phyloP scores from a whole-genome alignment of 2,329 filamentous ascomycete species.

The Aurifilum marmelostoma region DNA sequence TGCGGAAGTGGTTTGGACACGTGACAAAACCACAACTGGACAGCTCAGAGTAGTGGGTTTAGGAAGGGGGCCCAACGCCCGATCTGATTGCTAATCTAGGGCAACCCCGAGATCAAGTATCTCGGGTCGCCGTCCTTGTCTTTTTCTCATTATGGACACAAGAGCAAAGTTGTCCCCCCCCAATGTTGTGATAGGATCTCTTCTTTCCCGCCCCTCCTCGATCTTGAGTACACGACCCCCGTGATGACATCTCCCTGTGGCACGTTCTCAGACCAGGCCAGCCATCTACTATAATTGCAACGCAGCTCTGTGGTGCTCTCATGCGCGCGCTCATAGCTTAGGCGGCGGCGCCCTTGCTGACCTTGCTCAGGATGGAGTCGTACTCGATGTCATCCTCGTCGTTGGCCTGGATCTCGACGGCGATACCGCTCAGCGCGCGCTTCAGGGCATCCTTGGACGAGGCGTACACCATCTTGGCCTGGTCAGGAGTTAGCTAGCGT shows the following conservation, averaged over 20 bases:
- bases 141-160: conserved; percentile 28
- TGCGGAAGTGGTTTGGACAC: not conserved
- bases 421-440: conserved; percentile 75
- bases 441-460: conserved; percentile 87
- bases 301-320: conserved; percentile 19
- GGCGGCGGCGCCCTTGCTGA: conserved; percentile 63
- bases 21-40: not conserved
- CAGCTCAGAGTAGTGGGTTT: not conserved
- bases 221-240: conserved; percentile 9
- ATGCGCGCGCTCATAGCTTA: conserved; percentile 6
- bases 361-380: conserved; percentile 67
- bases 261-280: conserved; percentile 11
- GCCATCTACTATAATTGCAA: conserved; percentile 25
- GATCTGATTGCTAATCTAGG: conserved; percentile 28
- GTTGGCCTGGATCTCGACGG: conserved; percentile 81
- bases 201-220: conserved; percentile 6
- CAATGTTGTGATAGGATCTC: conserved; percentile 16
- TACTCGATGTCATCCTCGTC: conserved; percentile 82
- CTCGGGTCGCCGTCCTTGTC: conserved; percentile 20
- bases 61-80: conserved; percentile 22
- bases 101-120: conserved; percentile 26
- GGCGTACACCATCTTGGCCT: conserved; percentile 91
- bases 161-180: conserved; percentile 21
- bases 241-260: conserved; percentile 9
- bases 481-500: conserved; percentile 25